A percentile compares a stretch with the other conserved stretches of the same genome.
These are phyloP conservation scores for Cymodocea nodosa DNA, from an alignment of 116 monocot genomes.

Conservation along the genomic window DNA sequence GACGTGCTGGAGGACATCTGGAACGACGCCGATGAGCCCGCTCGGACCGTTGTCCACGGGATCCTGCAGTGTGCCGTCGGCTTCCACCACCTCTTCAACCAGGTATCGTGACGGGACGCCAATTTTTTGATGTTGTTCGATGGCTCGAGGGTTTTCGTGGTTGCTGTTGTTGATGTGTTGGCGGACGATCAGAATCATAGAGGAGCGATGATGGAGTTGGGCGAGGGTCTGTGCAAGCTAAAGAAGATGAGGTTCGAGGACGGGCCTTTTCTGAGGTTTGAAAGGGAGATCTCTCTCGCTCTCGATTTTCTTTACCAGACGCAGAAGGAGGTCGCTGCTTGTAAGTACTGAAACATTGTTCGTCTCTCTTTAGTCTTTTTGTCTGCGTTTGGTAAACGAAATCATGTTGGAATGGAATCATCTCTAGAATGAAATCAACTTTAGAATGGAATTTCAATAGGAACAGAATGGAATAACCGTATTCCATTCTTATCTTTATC, in stretches of 20 bases:
- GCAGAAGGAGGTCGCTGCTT: slow-evolving; percentile 78
- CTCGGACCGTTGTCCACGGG: slow-evolving; percentile 59
- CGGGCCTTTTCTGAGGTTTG: slow-evolving; percentile 50
- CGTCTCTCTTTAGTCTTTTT: too few relatives aligned
- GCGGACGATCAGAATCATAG: slow-evolving; percentile 52
- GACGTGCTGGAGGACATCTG: slow-evolving; percentile 81
- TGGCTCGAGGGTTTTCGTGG: background rate
- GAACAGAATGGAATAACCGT: background rate
- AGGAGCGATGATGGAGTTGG: slow-evolving; percentile 91
- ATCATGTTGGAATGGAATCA: too few relatives aligned
- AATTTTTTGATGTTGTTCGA: background rate
- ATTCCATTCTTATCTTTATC: background rate
- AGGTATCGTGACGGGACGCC: slow-evolving; percentile 15
- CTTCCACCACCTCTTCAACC: slow-evolving; percentile 75
- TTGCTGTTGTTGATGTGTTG: background rate
- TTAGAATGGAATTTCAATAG: too few relatives aligned
- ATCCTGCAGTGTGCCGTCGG: slow-evolving; percentile 88
- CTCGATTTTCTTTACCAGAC: slow-evolving; percentile 75
- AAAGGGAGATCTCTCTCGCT: slow-evolving; percentile 49
- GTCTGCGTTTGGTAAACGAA: too few relatives aligned
- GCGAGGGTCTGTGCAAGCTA: slow-evolving; percentile 80
- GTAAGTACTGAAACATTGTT: slow-evolving; percentile 11
- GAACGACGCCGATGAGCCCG: slow-evolving; percentile 69
- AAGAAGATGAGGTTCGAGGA: slow-evolving; percentile 54
- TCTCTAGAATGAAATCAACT: too few relatives aligned